Evolutionary conservation across 805 yeast species (phyloP).

Genomic region (Metschnikowia kunwiensis): DNA sequence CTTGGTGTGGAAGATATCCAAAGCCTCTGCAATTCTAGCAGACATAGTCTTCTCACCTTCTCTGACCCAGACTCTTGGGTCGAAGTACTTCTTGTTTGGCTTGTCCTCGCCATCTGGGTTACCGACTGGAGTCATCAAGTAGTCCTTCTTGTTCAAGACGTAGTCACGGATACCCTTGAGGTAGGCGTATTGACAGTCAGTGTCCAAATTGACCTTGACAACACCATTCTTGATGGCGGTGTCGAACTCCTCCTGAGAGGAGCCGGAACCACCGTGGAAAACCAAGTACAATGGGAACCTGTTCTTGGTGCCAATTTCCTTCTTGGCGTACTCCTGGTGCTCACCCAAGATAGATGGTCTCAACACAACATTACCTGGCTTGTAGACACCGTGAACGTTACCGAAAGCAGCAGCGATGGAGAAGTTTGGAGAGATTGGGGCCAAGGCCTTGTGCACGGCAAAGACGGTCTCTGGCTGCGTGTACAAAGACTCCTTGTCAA

Average conservation of each 20-base stretch:
- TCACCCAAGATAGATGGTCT: conserved; percentile 92
- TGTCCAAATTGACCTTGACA: conserved; percentile 98
- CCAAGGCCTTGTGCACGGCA: conserved; percentile 84
- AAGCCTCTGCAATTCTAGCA: conserved; percentile 77
- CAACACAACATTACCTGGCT: conserved; percentile 96
- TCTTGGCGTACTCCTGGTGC: conserved; percentile 86
- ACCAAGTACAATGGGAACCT: conserved; percentile 87
- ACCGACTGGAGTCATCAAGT: conserved; percentile 85
- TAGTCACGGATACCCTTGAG: conserved; percentile 96
- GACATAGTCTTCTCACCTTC: conserved; percentile 99
- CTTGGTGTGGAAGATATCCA: conserved; percentile 81
- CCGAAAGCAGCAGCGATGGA: conserved; percentile 99
- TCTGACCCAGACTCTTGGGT: conserved; percentile 99
- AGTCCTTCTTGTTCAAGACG: conserved; percentile 93
- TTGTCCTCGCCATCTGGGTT: conserved; percentile 99
- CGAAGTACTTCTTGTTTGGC: conserved; percentile 99
- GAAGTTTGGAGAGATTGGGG: conserved; percentile 94
- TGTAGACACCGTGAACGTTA: conserved; percentile 99
- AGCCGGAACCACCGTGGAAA: conserved; percentile 99
- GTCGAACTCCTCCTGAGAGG: conserved; percentile 86
- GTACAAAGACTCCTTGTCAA: conserved; percentile 81
- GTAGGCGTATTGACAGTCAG: conserved; percentile 99
- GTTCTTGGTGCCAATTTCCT: conserved; percentile 52
- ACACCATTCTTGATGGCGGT: conserved; percentile 91
- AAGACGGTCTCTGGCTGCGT: conserved; percentile 94